A percentile compares a stretch with the other conserved stretches of the same genome.
phyloP scores from a whole-genome alignment of 768 basidiomycete genomes.

The Termitomyces sp. region DNA sequence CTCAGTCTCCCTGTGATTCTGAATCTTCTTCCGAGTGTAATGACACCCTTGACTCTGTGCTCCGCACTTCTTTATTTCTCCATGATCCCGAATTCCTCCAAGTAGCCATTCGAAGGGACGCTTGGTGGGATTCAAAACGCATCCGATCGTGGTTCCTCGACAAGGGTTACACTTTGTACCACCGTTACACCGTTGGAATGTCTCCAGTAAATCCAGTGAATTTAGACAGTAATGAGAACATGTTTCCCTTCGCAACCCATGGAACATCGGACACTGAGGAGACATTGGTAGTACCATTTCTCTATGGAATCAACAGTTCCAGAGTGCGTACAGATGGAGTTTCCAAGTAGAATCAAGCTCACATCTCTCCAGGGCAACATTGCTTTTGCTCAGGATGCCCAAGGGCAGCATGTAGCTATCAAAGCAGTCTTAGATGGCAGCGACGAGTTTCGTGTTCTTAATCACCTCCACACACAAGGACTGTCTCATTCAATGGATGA shows the following conservation, averaged over 20 bases:
- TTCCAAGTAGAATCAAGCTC: no score
- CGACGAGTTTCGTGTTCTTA: background rate
- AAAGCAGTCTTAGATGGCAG: constrained; percentile 1
- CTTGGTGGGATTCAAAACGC: constrained; percentile 1
- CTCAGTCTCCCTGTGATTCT: no score
- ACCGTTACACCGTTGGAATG: background rate
- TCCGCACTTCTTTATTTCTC: background rate
- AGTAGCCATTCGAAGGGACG: background rate
- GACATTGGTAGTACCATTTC: no score
- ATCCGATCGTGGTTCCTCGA: background rate
- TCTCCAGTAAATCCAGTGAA: background rate
- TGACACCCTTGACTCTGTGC: background rate
- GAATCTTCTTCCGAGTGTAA: background rate
- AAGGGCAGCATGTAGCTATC: constrained; percentile 6
- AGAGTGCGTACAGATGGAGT: background rate
- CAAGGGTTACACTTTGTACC: background rate
- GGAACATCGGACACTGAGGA: no score
- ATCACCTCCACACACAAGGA: background rate
- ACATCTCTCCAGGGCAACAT: background rate
- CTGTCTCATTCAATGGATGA: background rate
- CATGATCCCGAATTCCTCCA: background rate
- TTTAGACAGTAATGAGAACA: background rate
- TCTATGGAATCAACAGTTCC: no score
- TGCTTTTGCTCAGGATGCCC: constrained; percentile 4
- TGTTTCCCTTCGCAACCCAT: background rate